A percentile compares a stretch with the other conserved stretches of the same genome.
phyloP scores from a whole-genome alignment of 495 filamentous ascomycete genomes.

The Pyronema domesticum region DNA sequence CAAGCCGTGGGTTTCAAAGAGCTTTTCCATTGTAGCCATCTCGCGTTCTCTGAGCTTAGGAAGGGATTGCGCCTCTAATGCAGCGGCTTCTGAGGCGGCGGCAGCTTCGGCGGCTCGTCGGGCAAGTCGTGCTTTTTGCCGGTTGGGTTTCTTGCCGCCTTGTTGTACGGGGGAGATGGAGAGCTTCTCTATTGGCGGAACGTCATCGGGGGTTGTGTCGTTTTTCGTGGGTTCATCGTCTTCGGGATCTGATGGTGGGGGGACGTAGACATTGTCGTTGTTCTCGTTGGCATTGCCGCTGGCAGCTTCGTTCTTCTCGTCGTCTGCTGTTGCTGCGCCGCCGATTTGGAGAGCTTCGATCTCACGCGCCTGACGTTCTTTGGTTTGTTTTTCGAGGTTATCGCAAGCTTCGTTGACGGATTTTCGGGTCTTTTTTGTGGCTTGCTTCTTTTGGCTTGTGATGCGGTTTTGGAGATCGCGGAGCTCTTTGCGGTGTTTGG shows the following conservation, averaged over 20 bases:
- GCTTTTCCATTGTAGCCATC: constrained; percentile 44
- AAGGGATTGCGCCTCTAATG: constrained; percentile 53
- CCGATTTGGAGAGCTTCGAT: constrained; percentile 35
- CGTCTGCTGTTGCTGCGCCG: constrained; percentile 9
- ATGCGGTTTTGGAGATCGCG: constrained; percentile 66
- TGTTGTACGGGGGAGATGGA: constrained; percentile 2
- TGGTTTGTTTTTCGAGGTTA: constrained; percentile 48
- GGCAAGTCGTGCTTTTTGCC: constrained; percentile 79
- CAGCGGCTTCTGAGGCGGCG: constrained; percentile 45
- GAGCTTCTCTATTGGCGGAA: constrained; percentile 4
- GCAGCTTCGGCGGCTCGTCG: constrained; percentile 71
- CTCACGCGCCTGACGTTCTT: constrained; percentile 49
- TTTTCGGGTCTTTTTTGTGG: constrained; percentile 89
- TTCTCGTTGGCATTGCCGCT: neutral
- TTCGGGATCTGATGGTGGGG: constrained; percentile 11
- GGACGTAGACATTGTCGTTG: constrained; percentile 1
- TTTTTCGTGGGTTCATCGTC: constrained; percentile 3
- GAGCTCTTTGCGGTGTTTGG: constrained; percentile 73
- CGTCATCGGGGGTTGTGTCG: constrained; percentile 9
- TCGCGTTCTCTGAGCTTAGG: constrained; percentile 60
- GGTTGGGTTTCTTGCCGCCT: constrained; percentile 55
- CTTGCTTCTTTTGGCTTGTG: constrained; percentile 87
- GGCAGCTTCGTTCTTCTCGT: neutral
- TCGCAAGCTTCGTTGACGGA: constrained; percentile 73
- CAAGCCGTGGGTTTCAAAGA: constrained; percentile 43